Conservation (phyloP, 352 stramenopile species). For the Pseudoperonospora humuli region DNA sequence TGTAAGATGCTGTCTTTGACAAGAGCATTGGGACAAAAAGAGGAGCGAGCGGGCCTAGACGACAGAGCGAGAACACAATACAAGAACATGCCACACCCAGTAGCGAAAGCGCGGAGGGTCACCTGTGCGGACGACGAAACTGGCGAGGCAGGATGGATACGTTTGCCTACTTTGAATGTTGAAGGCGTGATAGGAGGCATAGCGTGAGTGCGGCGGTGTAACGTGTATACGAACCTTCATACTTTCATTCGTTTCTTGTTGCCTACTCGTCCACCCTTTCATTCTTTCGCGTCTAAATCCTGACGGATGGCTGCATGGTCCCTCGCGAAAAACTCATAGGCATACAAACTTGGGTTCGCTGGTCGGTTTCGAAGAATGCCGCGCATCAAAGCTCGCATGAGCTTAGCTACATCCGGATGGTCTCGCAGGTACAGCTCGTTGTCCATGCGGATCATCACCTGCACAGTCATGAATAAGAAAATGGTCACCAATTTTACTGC, state of each 20-base stretch:
- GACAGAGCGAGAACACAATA: slow-evolving; percentile 30
- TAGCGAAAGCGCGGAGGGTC: slow-evolving; percentile 9
- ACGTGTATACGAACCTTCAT: slow-evolving; percentile 23
- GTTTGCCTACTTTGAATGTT: slow-evolving; percentile 29
- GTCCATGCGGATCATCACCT: slow-evolving; percentile 75
- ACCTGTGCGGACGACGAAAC: slow-evolving; percentile 16
- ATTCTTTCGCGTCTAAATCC: slow-evolving; percentile 42
- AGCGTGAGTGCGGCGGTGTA: slow-evolving; percentile 28
- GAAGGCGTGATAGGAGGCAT: slow-evolving; percentile 22
- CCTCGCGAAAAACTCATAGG: slow-evolving; percentile 52
- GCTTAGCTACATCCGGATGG: slow-evolving; percentile 46
- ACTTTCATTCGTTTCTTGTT: slow-evolving; percentile 6
- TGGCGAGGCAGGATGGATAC: slow-evolving; percentile 21
- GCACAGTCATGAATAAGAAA: slow-evolving; percentile 1
- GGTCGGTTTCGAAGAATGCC: slow-evolving; percentile 51
- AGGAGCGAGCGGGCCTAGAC: slow-evolving; percentile 19
- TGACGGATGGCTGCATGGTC: slow-evolving; percentile 21
- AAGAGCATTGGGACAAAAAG: slow-evolving; percentile 5
- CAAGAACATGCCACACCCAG: slow-evolving; percentile 20
- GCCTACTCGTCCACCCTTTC: background rate
- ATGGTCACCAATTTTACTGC: background rate
- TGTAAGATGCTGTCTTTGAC: slow-evolving; percentile 12
- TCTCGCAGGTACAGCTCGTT: slow-evolving; percentile 72
- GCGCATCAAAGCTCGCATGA: slow-evolving; percentile 50
- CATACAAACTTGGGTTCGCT: slow-evolving; percentile 39